Evolutionary conservation across 495 filamentous ascomycete species (phyloP).

Genomic region (Hypoxylon intermedium): DNA sequence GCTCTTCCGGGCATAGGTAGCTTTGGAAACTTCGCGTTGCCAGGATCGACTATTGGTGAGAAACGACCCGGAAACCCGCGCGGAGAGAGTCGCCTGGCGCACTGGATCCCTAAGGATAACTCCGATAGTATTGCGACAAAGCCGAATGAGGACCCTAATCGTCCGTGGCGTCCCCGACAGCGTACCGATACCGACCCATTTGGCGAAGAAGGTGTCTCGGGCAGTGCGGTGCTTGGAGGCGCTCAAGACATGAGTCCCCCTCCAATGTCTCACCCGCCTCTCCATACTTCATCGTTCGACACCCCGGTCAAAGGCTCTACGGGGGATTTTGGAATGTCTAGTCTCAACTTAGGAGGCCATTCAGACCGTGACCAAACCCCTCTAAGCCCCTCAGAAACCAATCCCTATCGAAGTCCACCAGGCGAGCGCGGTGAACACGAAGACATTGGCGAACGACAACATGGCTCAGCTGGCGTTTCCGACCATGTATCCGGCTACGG

Average conservation of each 20-base stretch:
- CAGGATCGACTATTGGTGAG: constrained; percentile 64
- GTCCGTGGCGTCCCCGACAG: constrained; percentile 59
- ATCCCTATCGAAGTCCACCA: constrained; percentile 96
- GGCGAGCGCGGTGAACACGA: constrained; percentile 75
- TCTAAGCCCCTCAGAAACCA: constrained; percentile 91
- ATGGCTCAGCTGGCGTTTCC: constrained; percentile 45
- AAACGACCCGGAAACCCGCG: constrained; percentile 75
- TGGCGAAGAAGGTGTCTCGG: constrained; percentile 66
- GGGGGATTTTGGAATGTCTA: constrained; percentile 81
- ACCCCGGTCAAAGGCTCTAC: constrained; percentile 66
- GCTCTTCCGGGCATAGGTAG: constrained; percentile 76
- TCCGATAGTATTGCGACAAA: constrained; percentile 66
- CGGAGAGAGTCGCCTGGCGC: constrained; percentile 83
- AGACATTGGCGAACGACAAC: constrained; percentile 61
- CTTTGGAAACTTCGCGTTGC: constrained; percentile 84
- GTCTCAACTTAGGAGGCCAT: constrained; percentile 68
- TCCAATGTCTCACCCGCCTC: constrained; percentile 46
- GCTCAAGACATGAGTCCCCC: constrained; percentile 75
- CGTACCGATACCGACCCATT: constrained; percentile 87
- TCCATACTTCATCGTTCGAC: constrained; percentile 55
- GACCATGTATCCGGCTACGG: constrained; percentile 54
- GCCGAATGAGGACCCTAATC: constrained; percentile 45
- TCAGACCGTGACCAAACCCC: constrained; percentile 57
- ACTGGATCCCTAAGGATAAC: constrained; percentile 79
- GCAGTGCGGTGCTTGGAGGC: constrained; percentile 81